Base-by-base conservation (phyloP, 75 land plant species). In the Larix kaempferi region DNA sequence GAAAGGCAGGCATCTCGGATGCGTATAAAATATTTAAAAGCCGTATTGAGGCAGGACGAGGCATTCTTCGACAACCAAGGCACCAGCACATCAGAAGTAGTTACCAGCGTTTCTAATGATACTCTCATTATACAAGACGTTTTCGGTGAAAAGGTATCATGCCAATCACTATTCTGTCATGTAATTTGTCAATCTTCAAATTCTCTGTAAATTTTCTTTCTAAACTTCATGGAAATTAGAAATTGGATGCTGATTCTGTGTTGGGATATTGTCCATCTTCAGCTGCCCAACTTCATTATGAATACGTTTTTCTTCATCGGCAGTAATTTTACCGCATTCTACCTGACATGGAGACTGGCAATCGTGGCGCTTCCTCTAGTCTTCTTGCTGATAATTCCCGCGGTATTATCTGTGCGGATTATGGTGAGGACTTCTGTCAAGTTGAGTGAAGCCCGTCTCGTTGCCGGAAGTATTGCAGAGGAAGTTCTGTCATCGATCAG, bases 1-100 rank as follows among this genome's bases (percentile, higher is more conserved):
- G 89, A 89, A 78, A 77, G 91, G 65, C 91, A 91, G 79, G 81
- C 91, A 13, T 76, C 91, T n/a, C 69, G 86, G 33, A 79, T 91
- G 78, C 75, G 93, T 19, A 63, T 80, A 3, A 82, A 73, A 77
- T 91, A 89, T 74, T 82, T 93, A 61, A 71, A 76, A 72, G 85
- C 93, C 4, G 76, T 91, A 27, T 76, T 93, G 59, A 82, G 86
- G 76, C 94, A 91, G 78, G 89, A 89, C 27, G 86, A 83, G 17
- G 89, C 84, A 16, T 91, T 84, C 82, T 85, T 87, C 60, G 94
- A 91, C 61, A 64, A 77, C 17, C 59, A 83, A 13, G 76, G 17
- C 0, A 64, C 79, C 21, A 79, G 60, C 62, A 83, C 82, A 1
- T 77, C 85, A 0, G 80, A 90, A 29, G 88, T 87, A 21, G 79